Conservation (phyloP, 345 rosid species). For the Camelina neglecta region DNA sequence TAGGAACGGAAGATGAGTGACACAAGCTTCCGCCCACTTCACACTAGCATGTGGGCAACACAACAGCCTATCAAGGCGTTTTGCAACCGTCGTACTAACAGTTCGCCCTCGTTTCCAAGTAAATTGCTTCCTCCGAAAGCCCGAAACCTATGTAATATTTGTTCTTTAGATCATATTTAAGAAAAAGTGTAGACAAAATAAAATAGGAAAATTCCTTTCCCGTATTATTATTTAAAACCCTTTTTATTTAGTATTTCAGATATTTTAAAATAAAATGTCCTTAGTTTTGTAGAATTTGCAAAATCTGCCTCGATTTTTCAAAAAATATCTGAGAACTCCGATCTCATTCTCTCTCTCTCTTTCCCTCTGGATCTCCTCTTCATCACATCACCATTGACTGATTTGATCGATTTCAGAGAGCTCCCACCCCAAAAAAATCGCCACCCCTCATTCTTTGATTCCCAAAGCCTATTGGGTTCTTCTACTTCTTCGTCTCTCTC, state of each 20-base stretch:
- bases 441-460: not conserved
- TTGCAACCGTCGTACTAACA: no score
- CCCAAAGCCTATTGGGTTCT: slow-evolving; percentile 1
- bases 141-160: no score
- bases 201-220: no score
- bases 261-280: not conserved
- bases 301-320: slow-evolving; percentile 12
- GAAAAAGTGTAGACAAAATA: no score
- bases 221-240: no score
- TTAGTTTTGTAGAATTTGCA: not conserved
- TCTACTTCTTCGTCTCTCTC: slow-evolving; percentile 1
- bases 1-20: no score
- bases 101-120: no score
- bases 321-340: slow-evolving; percentile 21
- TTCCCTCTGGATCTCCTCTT: slow-evolving; percentile 38
- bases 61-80: no score
- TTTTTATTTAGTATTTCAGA: not conserved
- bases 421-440: slow-evolving; percentile 25
- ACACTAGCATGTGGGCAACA: no score
- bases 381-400: slow-evolving; percentile 37
- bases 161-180: no score
- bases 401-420: slow-evolving; percentile 30
- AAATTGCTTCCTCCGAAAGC: no score
- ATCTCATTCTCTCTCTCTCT: slow-evolving; percentile 2
- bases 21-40: no score